A percentile compares a stretch with the other conserved stretches of the same genome.
These are phyloP conservation scores for Myriosclerotinia curreyana DNA, from an alignment of 2,329 filamentous ascomycete genomes.

Conservation along the genomic window DNA sequence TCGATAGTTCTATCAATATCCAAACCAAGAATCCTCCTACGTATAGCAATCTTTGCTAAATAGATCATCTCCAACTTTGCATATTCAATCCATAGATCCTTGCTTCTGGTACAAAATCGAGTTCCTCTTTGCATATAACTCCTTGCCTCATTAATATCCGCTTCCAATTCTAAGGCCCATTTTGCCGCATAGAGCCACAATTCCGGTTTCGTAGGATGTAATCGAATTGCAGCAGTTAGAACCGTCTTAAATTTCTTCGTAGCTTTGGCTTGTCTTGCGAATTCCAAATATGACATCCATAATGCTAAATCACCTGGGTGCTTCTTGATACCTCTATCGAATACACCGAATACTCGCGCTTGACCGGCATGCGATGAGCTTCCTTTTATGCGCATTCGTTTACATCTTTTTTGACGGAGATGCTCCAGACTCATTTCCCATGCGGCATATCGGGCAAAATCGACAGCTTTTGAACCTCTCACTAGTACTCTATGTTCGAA, in stretches of 20 bases:
- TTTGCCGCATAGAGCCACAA: constrained; percentile 85
- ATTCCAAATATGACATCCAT: constrained; percentile 89
- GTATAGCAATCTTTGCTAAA: constrained; percentile 73
- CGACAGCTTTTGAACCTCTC: constrained; percentile 69
- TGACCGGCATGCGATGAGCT: constrained; percentile 68
- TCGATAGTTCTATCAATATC: constrained; percentile 48
- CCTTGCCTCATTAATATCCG: constrained; percentile 82
- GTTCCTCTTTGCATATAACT: constrained; percentile 86
- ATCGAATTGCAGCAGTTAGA: constrained; percentile 67
- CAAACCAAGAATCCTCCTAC: constrained; percentile 65
- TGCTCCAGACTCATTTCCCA: constrained; percentile 69
- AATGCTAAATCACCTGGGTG: constrained; percentile 78
- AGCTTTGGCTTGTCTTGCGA: constrained; percentile 66
- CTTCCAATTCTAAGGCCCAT: constrained; percentile 71
- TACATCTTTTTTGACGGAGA: constrained; percentile 77
- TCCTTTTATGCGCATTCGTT: constrained; percentile 71
- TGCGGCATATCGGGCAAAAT: constrained; percentile 80
- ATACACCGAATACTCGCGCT: constrained; percentile 81
- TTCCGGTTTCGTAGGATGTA: constrained; percentile 79
- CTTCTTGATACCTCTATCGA: constrained; percentile 79
- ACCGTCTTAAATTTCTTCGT: constrained; percentile 63
- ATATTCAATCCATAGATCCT: constrained; percentile 82
- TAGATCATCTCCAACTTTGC: constrained; percentile 90
- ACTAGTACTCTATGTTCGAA: constrained; percentile 90
- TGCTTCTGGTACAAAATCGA: constrained; percentile 78